Evolutionary conservation across 108 stramenopile species (phyloP), one percentile per base, ranked within the genome.

Genomic region (Mayamaea pseudoterrestris): DNA sequence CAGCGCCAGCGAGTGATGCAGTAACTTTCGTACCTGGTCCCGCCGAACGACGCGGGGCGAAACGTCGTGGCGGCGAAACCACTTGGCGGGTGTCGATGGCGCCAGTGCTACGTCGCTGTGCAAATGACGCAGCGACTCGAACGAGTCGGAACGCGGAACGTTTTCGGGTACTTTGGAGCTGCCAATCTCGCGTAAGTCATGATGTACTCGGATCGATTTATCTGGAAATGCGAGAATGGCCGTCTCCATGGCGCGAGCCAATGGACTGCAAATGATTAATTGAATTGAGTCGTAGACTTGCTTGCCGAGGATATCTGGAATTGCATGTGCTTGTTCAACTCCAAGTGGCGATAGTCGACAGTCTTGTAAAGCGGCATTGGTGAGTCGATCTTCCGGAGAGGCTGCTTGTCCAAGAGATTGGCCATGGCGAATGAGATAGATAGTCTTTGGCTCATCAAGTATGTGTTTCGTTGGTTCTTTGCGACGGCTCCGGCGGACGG

Each of bases 171-270:
- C 47, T 9, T 27, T 34, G n/a, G n/a, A n/a, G 13, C 35, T 37
- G 1, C 68, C 68, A 13, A 63, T 27, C 50, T 69, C 68, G 17
- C 57, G 20, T 18, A 69, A 41, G 50, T 63, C 62, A 46, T 52
- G 59, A 37, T 58, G 41, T 8, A 61, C 25, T 5, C 63, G 5
- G 17, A 63, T 37, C 14, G 14, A 24, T 5, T 26, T 24, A 5
- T 36, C 42, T 29, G 61, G 62, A 51, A 69, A 69, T n/a, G 29
- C 64, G 27, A 71, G 30, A 1, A 61, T 11, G n/a, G 64, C 59
- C 8, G 70, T 71, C 18, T 61, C 56, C n/a, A 71, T 23, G 32
- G 70, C 70, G 16, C 70, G 29, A 12, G 70, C 61, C 45, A 71
- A 44, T 13, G 70, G 70, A 30, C 65, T 66, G 2, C 58, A 57